These are phyloP conservation scores for Eucalyptus grandis DNA, from an alignment of 345 rosid genomes.

Conservation along the genomic window DNA sequence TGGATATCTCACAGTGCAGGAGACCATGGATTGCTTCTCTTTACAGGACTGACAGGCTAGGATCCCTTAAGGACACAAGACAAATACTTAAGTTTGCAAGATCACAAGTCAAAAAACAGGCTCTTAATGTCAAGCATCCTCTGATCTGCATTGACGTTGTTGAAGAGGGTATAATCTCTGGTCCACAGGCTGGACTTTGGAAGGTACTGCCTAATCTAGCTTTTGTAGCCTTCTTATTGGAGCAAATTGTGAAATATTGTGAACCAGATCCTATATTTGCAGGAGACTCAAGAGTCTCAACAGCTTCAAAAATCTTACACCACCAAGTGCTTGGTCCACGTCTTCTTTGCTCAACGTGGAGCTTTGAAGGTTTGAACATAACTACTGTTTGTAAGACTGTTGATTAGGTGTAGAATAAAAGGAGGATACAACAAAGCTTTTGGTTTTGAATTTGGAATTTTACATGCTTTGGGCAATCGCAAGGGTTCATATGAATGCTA, in stretches of 20 bases:
- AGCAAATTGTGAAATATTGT: not conserved
- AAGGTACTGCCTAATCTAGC: constrained; percentile 39
- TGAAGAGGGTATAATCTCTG: constrained; percentile 81
- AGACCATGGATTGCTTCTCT: constrained; percentile 85
- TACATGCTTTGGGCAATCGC: not conserved
- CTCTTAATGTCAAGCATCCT: constrained; percentile 86
- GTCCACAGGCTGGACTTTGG: constrained; percentile 67
- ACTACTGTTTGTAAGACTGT: not conserved
- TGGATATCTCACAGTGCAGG: constrained; percentile 57
- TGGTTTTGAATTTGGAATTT: not conserved
- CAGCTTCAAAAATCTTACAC: constrained; percentile 51
- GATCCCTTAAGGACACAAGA: constrained; percentile 83
- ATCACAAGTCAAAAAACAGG: constrained; percentile 55
- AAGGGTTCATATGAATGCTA: not conserved
- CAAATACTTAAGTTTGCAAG: constrained; percentile 81
- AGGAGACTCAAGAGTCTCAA: constrained; percentile 67
- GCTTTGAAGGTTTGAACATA: constrained; percentile 56
- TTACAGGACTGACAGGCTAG: constrained; percentile 68
- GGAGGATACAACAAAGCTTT: not conserved
- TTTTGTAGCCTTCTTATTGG: not conserved
- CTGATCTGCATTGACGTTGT: constrained; percentile 72
- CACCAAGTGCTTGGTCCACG: constrained; percentile 75
- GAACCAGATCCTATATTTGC: constrained; percentile 6
- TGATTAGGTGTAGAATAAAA: not conserved
- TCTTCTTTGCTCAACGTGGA: constrained; percentile 88